These are phyloP conservation scores for Phylloporus arenicola DNA, from an alignment of 768 basidiomycete species.

Conservation along the genomic window DNA sequence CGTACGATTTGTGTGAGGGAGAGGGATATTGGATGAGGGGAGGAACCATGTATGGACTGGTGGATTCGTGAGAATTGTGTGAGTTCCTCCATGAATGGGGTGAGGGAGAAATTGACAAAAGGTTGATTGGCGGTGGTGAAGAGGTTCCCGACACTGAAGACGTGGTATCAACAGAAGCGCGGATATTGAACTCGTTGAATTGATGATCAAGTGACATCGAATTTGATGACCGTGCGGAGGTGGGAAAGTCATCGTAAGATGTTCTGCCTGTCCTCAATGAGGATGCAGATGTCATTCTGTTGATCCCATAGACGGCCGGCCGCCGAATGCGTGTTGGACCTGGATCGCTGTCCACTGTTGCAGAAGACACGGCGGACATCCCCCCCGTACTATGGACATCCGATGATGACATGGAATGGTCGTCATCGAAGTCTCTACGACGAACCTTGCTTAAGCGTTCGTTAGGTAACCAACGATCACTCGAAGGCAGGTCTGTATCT, in stretches of 20 bases:
- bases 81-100: constrained; percentile 51
- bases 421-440: constrained; percentile 81
- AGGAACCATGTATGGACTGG: constrained; percentile 34
- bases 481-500: constrained; percentile 31
- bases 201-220: constrained; percentile 75
- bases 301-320: constrained; percentile 59
- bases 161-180: constrained; percentile 60
- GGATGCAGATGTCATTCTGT: constrained; percentile 70
- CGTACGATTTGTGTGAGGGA: constrained; percentile 40
- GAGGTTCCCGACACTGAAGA: constrained; percentile 55
- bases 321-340: constrained; percentile 66
- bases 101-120: constrained; percentile 65
- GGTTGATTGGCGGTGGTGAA: constrained; percentile 74
- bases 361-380: constrained; percentile 75
- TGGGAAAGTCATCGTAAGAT: constrained; percentile 66
- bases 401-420: constrained; percentile 87
- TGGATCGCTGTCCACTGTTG: constrained; percentile 83
- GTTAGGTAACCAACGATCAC: constrained; percentile 44
- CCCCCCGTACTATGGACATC: constrained; percentile 73
- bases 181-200: constrained; percentile 69
- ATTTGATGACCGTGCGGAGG: constrained; percentile 73
- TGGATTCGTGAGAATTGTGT: constrained; percentile 38
- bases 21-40: constrained; percentile 36
- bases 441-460: constrained; percentile 73
- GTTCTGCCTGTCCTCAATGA: constrained; percentile 55